phyloP scores from a whole-genome alignment of 352 stramenopile genomes.

The Blastocystis sp. region DNA sequence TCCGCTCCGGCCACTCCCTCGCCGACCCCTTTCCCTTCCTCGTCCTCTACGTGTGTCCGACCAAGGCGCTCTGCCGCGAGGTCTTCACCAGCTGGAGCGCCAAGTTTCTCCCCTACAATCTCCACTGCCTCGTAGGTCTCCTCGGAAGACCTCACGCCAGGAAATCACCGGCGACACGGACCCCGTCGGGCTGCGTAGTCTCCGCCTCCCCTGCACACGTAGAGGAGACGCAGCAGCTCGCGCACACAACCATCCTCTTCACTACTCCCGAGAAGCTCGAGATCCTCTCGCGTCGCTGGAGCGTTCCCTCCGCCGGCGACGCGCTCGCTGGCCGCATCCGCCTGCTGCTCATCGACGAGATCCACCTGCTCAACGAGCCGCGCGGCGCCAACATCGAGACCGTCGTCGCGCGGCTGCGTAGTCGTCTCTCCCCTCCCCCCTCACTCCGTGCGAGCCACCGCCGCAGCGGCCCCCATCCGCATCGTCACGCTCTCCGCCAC shows the following conservation, averaged over 20 bases:
- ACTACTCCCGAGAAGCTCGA: slow-evolving; percentile 56
- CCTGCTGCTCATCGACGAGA: slow-evolving; percentile 71
- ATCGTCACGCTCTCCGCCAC: slow-evolving; percentile 91
- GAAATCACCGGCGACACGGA: slow-evolving; percentile 42
- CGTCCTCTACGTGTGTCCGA: slow-evolving; percentile 16
- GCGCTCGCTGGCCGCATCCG: slow-evolving; percentile 8
- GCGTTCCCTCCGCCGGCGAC: not conserved
- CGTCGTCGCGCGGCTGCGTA: slow-evolving; percentile 78
- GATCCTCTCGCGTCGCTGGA: slow-evolving; percentile 48
- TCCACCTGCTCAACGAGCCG: slow-evolving; percentile 90
- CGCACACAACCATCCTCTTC: slow-evolving; percentile 41
- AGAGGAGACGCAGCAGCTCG: not conserved
- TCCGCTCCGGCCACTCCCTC: not conserved
- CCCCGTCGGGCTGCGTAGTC: not conserved
- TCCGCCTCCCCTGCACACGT: not conserved
- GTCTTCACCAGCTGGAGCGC: slow-evolving; percentile 10
- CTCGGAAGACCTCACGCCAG: not conserved
- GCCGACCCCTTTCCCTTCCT: not conserved
- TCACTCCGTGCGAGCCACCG: too few species aligned
- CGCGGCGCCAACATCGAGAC: slow-evolving; percentile 92
- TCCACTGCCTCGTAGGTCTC: not conserved
- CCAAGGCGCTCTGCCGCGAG: slow-evolving; percentile 26
- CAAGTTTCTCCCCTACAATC: not conserved
- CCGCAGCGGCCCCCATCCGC: slow-evolving; percentile 76
- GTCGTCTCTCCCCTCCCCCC: too few species aligned